phyloP scores from a whole-genome alignment of 2,329 filamentous ascomycete genomes.

The Mycogone perniciosa region DNA sequence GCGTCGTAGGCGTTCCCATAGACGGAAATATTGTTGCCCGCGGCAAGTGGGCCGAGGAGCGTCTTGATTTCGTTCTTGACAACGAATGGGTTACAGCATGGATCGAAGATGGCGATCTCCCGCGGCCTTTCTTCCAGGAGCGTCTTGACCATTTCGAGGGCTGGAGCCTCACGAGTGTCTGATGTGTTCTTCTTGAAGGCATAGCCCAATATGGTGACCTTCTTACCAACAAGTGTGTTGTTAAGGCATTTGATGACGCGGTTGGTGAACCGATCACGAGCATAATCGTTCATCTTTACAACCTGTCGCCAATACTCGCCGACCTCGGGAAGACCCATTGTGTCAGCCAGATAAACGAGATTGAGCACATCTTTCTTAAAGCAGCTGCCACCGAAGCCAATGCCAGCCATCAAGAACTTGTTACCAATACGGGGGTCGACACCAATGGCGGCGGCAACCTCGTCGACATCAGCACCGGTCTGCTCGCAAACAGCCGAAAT shows the following conservation, averaged over 20 bases:
- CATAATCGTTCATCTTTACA: constrained; percentile 70
- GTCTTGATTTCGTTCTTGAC: constrained; percentile 44
- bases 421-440: constrained; percentile 65
- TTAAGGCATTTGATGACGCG: constrained; percentile 61
- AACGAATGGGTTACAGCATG: constrained; percentile 48
- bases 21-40: constrained; percentile 37
- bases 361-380: constrained; percentile 76
- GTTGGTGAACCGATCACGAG: constrained; percentile 61
- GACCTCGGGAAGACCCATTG: constrained; percentile 62
- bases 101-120: constrained; percentile 64
- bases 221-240: constrained; percentile 63
- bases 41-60: constrained; percentile 33
- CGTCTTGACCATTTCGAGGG: constrained; percentile 59
- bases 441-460: constrained; percentile 62
- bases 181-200: constrained; percentile 76
- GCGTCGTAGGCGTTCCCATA: constrained; percentile 45
- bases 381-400: constrained; percentile 75
- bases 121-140: constrained; percentile 58
- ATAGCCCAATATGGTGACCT: constrained; percentile 66
- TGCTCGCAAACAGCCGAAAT: constrained; percentile 74
- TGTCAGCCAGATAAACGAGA: constrained; percentile 67
- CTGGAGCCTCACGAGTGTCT: constrained; percentile 66
- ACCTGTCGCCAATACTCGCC: constrained; percentile 71
- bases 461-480: constrained; percentile 68
- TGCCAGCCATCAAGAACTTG: constrained; percentile 66